Evolutionary conservation across 441 rosid species (phyloP).

Genomic region (Syzygium malaccense): DNA sequence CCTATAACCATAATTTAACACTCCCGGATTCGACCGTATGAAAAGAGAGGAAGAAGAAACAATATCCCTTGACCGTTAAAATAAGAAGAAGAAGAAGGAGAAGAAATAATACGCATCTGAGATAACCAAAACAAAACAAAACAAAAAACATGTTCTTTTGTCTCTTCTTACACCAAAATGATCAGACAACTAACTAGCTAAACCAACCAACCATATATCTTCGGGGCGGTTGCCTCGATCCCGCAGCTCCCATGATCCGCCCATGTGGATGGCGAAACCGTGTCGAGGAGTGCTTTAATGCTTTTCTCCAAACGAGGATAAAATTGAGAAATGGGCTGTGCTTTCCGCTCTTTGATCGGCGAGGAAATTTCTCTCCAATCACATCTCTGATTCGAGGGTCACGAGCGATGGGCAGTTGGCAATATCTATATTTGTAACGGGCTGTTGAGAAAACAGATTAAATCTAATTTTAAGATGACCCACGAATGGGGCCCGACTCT

Average conservation of each 20-base stretch:
- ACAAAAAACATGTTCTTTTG: neutral
- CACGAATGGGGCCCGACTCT: neutral
- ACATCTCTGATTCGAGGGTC: neutral
- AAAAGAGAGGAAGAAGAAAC: neutral
- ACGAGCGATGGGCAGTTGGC: neutral
- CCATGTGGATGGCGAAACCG: neutral
- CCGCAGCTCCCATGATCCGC: neutral
- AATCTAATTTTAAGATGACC: neutral
- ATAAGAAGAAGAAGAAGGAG: neutral
- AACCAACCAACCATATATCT: neutral
- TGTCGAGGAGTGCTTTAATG: neutral
- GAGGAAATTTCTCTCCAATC: neutral
- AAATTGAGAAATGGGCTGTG: neutral
- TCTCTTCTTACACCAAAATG: neutral
- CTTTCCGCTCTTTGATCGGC: neutral
- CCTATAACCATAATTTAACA: neutral
- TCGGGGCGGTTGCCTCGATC: neutral
- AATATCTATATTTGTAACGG: rapidly evolving
- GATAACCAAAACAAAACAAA: neutral
- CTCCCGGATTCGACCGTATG: neutral
- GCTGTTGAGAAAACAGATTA: rapidly evolving
- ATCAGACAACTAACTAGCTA: neutral
- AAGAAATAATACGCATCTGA: neutral
- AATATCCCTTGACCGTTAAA: neutral
- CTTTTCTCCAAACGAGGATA: neutral